phyloP scores from a whole-genome alignment of 192 early-diverging fungal species.

The Borealophlyctis nickersoniae region DNA sequence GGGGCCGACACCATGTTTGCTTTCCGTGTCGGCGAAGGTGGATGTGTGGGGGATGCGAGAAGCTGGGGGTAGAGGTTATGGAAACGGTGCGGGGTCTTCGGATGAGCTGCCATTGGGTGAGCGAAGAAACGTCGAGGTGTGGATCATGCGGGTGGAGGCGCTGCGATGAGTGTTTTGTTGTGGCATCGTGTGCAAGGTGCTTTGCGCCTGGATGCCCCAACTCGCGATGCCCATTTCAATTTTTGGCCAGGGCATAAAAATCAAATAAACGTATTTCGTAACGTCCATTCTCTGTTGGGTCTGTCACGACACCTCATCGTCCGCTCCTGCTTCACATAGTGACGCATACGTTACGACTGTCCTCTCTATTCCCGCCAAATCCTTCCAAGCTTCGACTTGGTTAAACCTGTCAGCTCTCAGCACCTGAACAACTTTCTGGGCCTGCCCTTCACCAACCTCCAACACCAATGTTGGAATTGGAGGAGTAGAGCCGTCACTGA shows the following conservation, averaged over 20 bases:
- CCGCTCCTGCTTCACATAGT: too few relatives aligned
- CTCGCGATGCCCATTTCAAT: not conserved
- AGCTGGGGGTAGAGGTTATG: not conserved
- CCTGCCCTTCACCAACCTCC: conserved; percentile 81
- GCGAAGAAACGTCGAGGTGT: not conserved
- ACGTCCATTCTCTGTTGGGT: too few relatives aligned
- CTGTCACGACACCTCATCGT: too few relatives aligned
- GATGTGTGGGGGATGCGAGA: not conserved
- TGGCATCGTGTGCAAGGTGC: not conserved
- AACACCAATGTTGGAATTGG: conserved; percentile 73
- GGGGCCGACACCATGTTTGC: not conserved
- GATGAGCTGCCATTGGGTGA: not conserved
- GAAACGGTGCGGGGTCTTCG: not conserved
- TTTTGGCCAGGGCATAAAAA: too few relatives aligned
- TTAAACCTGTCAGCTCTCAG: conserved; percentile 55
- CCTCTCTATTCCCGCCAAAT: conserved; percentile 70
- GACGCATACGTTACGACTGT: too few relatives aligned
- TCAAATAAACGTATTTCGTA: too few relatives aligned
- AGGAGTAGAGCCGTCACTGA: too few relatives aligned
- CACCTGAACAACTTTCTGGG: conserved; percentile 34
- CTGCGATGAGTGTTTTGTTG: not conserved
- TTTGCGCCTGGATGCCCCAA: not conserved
- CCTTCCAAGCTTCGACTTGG: conserved; percentile 71
- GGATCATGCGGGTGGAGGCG: not conserved
- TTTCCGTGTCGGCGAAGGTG: not conserved